Evolutionary conservation across 176 grass and related monocot species (phyloP).

Genomic region (Ensete ventricosum): DNA sequence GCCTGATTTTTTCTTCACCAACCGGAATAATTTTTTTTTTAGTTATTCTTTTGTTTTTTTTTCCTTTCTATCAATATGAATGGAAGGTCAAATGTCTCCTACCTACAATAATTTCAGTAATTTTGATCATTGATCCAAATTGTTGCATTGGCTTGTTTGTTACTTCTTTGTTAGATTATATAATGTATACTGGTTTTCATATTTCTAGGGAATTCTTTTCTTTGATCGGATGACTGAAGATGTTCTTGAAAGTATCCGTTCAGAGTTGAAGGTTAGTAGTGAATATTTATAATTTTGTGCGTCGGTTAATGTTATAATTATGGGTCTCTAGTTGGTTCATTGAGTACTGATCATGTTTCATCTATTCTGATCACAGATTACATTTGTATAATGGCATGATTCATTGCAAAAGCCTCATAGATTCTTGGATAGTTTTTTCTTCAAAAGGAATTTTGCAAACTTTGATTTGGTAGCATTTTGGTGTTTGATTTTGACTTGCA

Average conservation of each 20-base stretch:
- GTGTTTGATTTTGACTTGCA: too few species aligned
- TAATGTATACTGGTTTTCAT: background rate
- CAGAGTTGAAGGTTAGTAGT: conserved; percentile 64
- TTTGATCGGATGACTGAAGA: conserved; percentile 90
- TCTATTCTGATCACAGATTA: background rate
- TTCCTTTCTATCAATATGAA: background rate
- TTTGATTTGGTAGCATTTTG: too few species aligned
- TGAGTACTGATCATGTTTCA: background rate
- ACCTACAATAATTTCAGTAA: too few species aligned
- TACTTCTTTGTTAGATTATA: background rate
- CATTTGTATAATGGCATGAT: background rate
- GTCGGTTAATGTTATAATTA: conserved; percentile 3
- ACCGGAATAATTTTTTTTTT: too few species aligned
- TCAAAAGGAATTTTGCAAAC: background rate
- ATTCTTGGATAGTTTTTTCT: background rate
- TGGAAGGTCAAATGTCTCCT: background rate
- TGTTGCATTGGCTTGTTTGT: background rate
- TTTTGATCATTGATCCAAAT: too few species aligned
- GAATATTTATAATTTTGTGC: conserved; percentile 1
- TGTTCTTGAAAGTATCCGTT: conserved; percentile 63
- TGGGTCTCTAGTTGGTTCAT: background rate
- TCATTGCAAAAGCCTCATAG: background rate
- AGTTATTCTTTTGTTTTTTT: too few species aligned
- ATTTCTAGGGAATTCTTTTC: conserved; percentile 87
- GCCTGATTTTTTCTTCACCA: too few species aligned